These are phyloP conservation scores for Sporisorium scitamineum DNA, from an alignment of 1,284 basidiomycete species.

Conservation along the genomic window DNA sequence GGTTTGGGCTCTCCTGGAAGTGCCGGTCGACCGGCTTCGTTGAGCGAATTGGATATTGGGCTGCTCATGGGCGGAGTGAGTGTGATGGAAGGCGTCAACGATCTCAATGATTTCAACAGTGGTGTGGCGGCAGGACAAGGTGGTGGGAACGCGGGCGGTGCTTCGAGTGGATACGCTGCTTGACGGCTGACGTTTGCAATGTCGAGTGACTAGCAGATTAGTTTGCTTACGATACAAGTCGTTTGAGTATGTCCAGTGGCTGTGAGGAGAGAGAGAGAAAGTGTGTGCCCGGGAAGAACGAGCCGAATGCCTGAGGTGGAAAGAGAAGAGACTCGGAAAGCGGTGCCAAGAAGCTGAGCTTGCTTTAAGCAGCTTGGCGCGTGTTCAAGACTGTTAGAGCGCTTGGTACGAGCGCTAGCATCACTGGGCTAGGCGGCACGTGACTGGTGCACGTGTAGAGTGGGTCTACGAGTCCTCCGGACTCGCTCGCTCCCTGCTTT, in stretches of 20 bases:
- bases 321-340: background rate
- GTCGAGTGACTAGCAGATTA: background rate
- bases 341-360: conserved; percentile 4
- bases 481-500: too few relatives aligned
- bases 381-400: too few relatives aligned
- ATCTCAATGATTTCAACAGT: conserved; percentile 6
- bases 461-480: too few relatives aligned
- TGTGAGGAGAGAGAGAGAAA: background rate
- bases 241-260: background rate
- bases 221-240: background rate
- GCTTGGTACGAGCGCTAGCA: too few relatives aligned
- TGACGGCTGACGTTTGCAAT: background rate
- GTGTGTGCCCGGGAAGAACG: background rate
- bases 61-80: conserved; percentile 49
- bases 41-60: conserved; percentile 48
- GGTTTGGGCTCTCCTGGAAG: conserved; percentile 40
- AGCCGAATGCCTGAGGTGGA: background rate
- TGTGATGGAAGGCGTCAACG: conserved; percentile 34
- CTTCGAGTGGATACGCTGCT: background rate
- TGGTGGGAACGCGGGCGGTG: conserved; percentile 1
- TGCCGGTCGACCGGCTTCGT: conserved; percentile 22
- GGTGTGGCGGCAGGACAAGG: background rate
- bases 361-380: background rate
- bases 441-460: too few relatives aligned
- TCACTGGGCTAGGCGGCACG: too few relatives aligned